Evolutionary conservation across 306 rosid genomes (phyloP), one percentile per base, ranked within the genome.

Genomic region (Ammopiptanthus mongolicus): DNA sequence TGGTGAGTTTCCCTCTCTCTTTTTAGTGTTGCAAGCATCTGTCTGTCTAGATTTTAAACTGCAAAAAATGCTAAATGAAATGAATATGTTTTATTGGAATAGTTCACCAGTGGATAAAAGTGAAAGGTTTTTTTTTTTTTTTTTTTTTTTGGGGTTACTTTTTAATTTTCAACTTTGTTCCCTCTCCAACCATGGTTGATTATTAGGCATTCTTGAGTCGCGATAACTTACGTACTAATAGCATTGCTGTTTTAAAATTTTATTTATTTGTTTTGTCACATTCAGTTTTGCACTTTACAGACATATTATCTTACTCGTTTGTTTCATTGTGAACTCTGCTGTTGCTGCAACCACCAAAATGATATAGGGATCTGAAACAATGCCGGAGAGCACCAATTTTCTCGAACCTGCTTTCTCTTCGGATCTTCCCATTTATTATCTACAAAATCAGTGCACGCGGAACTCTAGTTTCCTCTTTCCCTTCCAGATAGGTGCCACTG

Each of bases 321-420:
- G 15, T 52, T 75, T 57, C 14, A 12, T 60, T 74, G 28, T 12
- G 48, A 41, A 63, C 22, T 42, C 21, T 70, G 59, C 44, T 63
- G 55, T 29, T 84, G 63, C 57, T 64, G 58, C 19, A 18, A 66
- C 17, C 41, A 61, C 39, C 52, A 64, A 83, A 85, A 71, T 64
- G 78, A 79, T 74, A 66, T 71, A 94, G 98, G 98, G 98, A 71
- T 80, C 98, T n/a, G 75, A 70, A 21, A 19, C 89, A 21, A 3
- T 0, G 72, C 67, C 96, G 1, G 51, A n/a, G 23, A 0, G 0
- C 12, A 68, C 15, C 84, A 76, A 85, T 86, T 88, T 85, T 77
- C 62, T 85, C 23, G 98, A 91, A 55, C 76, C 89, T 25, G 94
- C 91, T 76, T 89, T 89, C 69, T 18, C 46, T 82, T 84, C 88